A percentile compares a stretch with the other conserved stretches of the same genome.
Evolutionary conservation across 225 moss, liverwort and hornwort genomes (phyloP).

Genomic region (Bryum argenteum): DNA sequence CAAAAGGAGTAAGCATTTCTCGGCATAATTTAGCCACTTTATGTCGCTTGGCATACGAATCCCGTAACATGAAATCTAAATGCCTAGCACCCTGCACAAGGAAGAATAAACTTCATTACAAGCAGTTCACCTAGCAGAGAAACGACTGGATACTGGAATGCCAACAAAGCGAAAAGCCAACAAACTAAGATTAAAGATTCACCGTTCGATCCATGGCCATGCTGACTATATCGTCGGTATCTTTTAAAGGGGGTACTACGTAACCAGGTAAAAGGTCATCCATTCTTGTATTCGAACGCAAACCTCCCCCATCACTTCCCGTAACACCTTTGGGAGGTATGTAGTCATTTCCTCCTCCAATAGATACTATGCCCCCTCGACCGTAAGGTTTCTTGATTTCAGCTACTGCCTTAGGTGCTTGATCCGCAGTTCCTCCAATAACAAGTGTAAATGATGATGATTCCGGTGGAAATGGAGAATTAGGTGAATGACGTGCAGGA

Average conservation of each 20-base stretch:
- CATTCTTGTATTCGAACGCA: slow-evolving; percentile 57
- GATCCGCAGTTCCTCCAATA: slow-evolving; percentile 47
- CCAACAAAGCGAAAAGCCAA: not conserved
- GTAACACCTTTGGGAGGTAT: slow-evolving; percentile 59
- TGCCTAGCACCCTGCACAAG: slow-evolving; percentile 56
- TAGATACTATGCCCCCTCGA: slow-evolving; percentile 52
- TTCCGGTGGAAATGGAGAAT: slow-evolving; percentile 50
- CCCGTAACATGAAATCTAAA: slow-evolving; percentile 63
- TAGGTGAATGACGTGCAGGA: slow-evolving; percentile 43
- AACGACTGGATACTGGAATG: slow-evolving; percentile 5
- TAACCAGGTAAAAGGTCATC: slow-evolving; percentile 59
- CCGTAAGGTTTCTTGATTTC: slow-evolving; percentile 50
- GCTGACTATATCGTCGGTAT: slow-evolving; percentile 61
- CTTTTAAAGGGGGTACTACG: slow-evolving; percentile 56
- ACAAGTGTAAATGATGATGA: slow-evolving; percentile 48
- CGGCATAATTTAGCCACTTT: slow-evolving; percentile 61
- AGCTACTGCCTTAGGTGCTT: slow-evolving; percentile 38
- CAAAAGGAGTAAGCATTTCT: slow-evolving; percentile 57
- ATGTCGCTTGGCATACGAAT: slow-evolving; percentile 52
- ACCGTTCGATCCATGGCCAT: slow-evolving; percentile 65
- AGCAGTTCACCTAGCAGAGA: slow-evolving; percentile 10
- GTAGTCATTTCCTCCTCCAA: slow-evolving; percentile 60
- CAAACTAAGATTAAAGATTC: slow-evolving; percentile 22
- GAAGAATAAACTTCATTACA: slow-evolving; percentile 27
- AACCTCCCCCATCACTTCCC: slow-evolving; percentile 56